Percentiles rank a stretch among this genome's conserved stretches.
phyloP scores from a whole-genome alignment of 2,329 filamentous ascomycete genomes.

The Monilinia fructigena region DNA sequence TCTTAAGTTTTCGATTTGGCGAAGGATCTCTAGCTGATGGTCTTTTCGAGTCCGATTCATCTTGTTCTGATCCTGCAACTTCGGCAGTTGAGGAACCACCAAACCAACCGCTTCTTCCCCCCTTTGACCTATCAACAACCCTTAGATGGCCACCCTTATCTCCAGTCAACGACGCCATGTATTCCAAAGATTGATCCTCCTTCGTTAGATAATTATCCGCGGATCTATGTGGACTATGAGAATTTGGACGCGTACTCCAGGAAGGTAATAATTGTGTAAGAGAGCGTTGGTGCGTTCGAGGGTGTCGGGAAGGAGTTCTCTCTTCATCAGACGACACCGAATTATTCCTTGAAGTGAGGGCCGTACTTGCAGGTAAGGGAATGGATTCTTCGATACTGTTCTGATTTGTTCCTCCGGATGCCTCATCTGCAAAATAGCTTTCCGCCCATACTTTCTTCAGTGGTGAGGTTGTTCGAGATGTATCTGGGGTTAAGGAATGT shows the following conservation, averaged over 20 bases:
- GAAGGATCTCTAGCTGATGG: conserved; percentile 26
- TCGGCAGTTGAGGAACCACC: conserved; percentile 34
- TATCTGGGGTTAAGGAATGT: conserved; percentile 25
- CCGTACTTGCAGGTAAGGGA: conserved; percentile 24
- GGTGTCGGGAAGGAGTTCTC: conserved; percentile 24
- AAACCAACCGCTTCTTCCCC: conserved; percentile 37
- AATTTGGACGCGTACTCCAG: conserved; percentile 27
- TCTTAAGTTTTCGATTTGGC: conserved; percentile 31
- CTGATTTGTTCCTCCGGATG: conserved; percentile 21
- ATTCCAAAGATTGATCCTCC: conserved; percentile 29
- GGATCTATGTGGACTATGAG: conserved; percentile 26
- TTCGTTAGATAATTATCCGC: conserved; percentile 23
- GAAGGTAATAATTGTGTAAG: conserved; percentile 34
- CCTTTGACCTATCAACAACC: conserved; percentile 34
- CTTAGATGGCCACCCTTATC: conserved; percentile 34
- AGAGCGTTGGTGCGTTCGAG: conserved; percentile 32
- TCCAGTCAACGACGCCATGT: conserved; percentile 37
- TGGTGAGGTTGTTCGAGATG: conserved; percentile 24
- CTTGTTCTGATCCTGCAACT: conserved; percentile 28
- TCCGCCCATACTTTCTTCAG: conserved; percentile 36
- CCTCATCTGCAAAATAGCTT: conserved; percentile 32
- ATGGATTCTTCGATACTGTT: conserved; percentile 22
- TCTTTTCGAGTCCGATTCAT: conserved; percentile 20
- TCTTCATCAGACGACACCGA: conserved; percentile 26
- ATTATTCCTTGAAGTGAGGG: conserved; percentile 26